Evolutionary conservation across 2,329 filamentous ascomycete genomes (phyloP), one percentile per base, ranked within the genome.

Genomic region (Kalmusia sp.): DNA sequence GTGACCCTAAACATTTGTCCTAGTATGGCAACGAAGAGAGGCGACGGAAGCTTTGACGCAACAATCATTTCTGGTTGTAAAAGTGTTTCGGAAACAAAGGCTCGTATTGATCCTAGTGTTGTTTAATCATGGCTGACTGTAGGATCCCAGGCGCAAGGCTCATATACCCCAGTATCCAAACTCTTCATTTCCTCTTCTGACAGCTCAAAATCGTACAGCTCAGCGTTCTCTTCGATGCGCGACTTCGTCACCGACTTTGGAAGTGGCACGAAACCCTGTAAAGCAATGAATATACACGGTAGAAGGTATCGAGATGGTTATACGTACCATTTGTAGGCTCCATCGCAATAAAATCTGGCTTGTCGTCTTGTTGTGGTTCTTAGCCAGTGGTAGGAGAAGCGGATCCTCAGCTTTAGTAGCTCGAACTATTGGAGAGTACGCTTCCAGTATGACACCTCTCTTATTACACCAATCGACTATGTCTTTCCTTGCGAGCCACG

Each of bases 401-500:
- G 81, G 77, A 56, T 88, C 85, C 5, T 85, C 74, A 56, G 79
- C 79, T 44, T 80, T 76, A 1, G 71, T 76, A 12, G 74, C 74
- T 34, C 78, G 65, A 3, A 79, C 76, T 25, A 80, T 65, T 14
- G 79, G 79, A 21, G 69, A 77, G 51, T 81, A 81, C n/a, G 79
- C 79, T 62, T 82, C 76, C 19, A 80, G 61, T 4, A 82, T 48
- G 1, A 82, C 71, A 27, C 70, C 74, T 49, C 78, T 72, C 72
- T 87, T 80, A 58, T 80, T 73, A 63, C 89, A 90, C 92, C 92
- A 97, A 40, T 84, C 78, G 7, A 87, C 86, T 55, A 97, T 91
- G 67, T 96, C 92, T 19, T 81, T 78, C n/a, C 92, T 82, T 7
- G 87, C 82, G 35, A 92, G 85, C 92, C 92, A 97, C 1, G 93